Percentiles rank a stretch among this genome's conserved stretches.
Conservation (phyloP, 495 filamentous ascomycete genomes). For the Hypoxylon intermedium region DNA sequence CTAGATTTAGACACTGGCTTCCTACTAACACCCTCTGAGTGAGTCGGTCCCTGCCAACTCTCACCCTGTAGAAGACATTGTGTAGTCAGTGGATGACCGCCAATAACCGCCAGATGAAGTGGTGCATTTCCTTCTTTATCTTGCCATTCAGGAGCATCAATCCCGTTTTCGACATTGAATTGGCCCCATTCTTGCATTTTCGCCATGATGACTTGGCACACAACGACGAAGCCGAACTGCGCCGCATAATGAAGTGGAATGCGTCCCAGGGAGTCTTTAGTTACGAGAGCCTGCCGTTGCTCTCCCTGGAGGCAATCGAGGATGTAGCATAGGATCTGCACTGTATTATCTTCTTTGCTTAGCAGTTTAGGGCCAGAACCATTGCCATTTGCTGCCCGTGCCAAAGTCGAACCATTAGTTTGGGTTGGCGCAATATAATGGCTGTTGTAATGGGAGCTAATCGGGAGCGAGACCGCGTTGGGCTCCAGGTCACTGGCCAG, state of each 20-base stretch:
- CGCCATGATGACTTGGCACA: slow-evolving; percentile 86
- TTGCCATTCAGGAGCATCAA: slow-evolving; percentile 86
- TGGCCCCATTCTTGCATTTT: slow-evolving; percentile 88
- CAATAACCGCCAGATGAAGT: slow-evolving; percentile 88
- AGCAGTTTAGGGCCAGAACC: slow-evolving; percentile 64
- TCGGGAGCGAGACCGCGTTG: slow-evolving; percentile 53
- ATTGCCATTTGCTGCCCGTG: slow-evolving; percentile 51
- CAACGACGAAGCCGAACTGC: slow-evolving; percentile 87
- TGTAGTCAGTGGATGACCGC: slow-evolving; percentile 87
- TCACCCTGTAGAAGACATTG: slow-evolving; percentile 79
- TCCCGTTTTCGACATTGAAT: slow-evolving; percentile 82
- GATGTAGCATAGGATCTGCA: slow-evolving; percentile 75
- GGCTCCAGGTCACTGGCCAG: slow-evolving; percentile 58
- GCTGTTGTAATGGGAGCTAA: slow-evolving; percentile 68
- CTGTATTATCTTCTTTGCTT: slow-evolving; percentile 73
- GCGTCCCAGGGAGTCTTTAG: slow-evolving; percentile 79
- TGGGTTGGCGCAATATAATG: slow-evolving; percentile 71
- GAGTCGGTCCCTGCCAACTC: slow-evolving; percentile 67
- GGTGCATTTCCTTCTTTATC: slow-evolving; percentile 92
- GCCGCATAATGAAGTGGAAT: slow-evolving; percentile 94
- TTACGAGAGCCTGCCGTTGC: slow-evolving; percentile 72
- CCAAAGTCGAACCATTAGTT: slow-evolving; percentile 62
- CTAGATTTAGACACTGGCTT: slow-evolving; percentile 83
- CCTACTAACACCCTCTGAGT: slow-evolving; percentile 65
- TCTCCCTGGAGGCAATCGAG: slow-evolving; percentile 71